Conservation (phyloP, 495 filamentous ascomycete genomes). For the Massariosphaeria phaeospora region DNA sequence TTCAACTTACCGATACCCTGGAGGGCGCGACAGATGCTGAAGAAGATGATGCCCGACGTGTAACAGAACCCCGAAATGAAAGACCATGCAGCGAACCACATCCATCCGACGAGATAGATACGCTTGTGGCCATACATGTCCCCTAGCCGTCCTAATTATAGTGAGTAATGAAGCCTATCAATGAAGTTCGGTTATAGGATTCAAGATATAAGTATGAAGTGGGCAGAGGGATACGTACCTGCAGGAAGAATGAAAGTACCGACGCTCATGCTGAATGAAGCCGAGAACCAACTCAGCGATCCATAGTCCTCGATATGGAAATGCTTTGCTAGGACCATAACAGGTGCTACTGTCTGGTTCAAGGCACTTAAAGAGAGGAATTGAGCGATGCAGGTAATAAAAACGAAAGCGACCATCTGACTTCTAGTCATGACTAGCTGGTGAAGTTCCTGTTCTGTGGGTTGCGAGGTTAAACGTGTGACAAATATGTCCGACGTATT, state of each 20-base stretch:
- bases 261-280: conserved; percentile 33
- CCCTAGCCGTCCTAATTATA: conserved; percentile 28
- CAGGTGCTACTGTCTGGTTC: conserved; percentile 27
- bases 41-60: conserved; percentile 43
- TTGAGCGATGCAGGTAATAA: conserved; percentile 43
- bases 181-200: neutral
- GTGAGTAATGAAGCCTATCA: neutral
- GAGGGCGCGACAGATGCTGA: conserved; percentile 45
- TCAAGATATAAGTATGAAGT: neutral
- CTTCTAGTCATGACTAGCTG: conserved; percentile 1
- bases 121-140: conserved; percentile 37
- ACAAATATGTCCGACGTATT: conserved; percentile 3
- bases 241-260: conserved; percentile 37
- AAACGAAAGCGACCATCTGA: conserved; percentile 8
- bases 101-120: conserved; percentile 33
- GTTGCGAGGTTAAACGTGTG: neutral
- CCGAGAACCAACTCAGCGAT: conserved; percentile 34
- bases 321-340: conserved; percentile 23
- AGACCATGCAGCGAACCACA: conserved; percentile 35
- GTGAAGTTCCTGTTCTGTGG: neutral
- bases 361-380: conserved; percentile 33
- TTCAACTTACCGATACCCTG: conserved; percentile 26
- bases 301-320: conserved; percentile 30
- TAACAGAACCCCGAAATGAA: conserved; percentile 36
- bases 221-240: conserved; percentile 12